phyloP scores from a whole-genome alignment of 2,329 filamentous ascomycete species.

The Cyclaneusma minus region DNA sequence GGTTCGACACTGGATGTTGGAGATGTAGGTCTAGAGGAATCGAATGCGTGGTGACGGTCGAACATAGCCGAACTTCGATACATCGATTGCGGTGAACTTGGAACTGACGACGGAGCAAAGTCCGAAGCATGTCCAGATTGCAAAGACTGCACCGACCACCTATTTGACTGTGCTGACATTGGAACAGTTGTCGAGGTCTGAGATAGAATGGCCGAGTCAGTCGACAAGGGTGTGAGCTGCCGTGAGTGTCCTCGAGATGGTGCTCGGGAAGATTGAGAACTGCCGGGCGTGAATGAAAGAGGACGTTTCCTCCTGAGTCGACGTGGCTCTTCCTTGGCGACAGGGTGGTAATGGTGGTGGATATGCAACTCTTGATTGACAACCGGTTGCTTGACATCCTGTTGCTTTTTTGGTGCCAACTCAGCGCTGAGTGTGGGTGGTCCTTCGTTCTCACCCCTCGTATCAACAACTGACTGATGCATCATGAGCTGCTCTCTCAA shows the following conservation, averaged over 20 bases:
- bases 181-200: conserved; percentile 34
- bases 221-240: conserved; percentile 23
- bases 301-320: conserved; percentile 60
- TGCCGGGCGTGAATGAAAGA: conserved; percentile 41
- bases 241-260: conserved; percentile 24
- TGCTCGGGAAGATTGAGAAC: conserved; percentile 40
- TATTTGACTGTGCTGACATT: conserved; percentile 26
- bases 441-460: conserved; percentile 16
- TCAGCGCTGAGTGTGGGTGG: conserved; percentile 54
- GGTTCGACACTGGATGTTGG: conserved; percentile 64
- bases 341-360: conserved; percentile 80
- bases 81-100: conserved; percentile 67
- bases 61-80: conserved; percentile 62
- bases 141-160: conserved; percentile 50
- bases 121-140: conserved; percentile 46
- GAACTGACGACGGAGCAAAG: conserved; percentile 54
- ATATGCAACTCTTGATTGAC: conserved; percentile 70
- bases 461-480: conserved; percentile 50
- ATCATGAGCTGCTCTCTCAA: conserved; percentile 67
- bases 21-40: conserved; percentile 63
- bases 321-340: conserved; percentile 40
- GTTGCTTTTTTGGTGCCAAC: conserved; percentile 40
- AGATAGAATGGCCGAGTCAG: conserved; percentile 24
- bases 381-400: conserved; percentile 17
- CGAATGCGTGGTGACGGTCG: conserved; percentile 44